Evolutionary conservation across 2,329 filamentous ascomycete species (phyloP).

Genomic region (Phoma sp.): DNA sequence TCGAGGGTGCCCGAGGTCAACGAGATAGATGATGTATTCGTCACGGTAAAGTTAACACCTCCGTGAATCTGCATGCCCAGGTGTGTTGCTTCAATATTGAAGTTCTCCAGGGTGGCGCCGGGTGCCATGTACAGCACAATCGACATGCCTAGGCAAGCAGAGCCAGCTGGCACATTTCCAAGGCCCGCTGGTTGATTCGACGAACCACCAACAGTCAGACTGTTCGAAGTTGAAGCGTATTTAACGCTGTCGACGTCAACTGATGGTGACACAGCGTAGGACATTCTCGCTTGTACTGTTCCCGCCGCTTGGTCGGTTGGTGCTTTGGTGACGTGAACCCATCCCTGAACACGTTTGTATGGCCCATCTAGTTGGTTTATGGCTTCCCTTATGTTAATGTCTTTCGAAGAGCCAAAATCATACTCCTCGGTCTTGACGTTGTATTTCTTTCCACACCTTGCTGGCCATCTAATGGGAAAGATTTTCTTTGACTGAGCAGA

Average conservation of each 20-base stretch:
- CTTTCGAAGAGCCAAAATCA: conserved; percentile 30
- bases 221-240: conserved; percentile 29
- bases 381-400: conserved; percentile 38
- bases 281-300: conserved; percentile 45
- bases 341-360: conserved; percentile 47
- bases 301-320: conserved; percentile 41
- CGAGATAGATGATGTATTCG: conserved; percentile 39
- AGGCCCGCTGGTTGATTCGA: conserved; percentile 28
- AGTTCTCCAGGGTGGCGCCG: conserved; percentile 39
- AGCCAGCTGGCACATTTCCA: conserved; percentile 29
- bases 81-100: conserved; percentile 45
- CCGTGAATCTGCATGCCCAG: conserved; percentile 47
- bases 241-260: conserved; percentile 40
- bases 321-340: conserved; percentile 46
- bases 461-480: conserved; percentile 46
- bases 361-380: conserved; percentile 40
- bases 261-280: conserved; percentile 46
- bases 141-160: conserved; percentile 48
- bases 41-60: conserved; percentile 41
- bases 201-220: conserved; percentile 37
- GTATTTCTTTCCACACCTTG: conserved; percentile 43
- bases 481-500: conserved; percentile 21
- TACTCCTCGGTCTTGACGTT: conserved; percentile 40
- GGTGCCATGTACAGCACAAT: conserved; percentile 47
- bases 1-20: conserved; percentile 46